Conservation (phyloP, 139 green algal species). For the Chlamydomonas schloesseri region DNA sequence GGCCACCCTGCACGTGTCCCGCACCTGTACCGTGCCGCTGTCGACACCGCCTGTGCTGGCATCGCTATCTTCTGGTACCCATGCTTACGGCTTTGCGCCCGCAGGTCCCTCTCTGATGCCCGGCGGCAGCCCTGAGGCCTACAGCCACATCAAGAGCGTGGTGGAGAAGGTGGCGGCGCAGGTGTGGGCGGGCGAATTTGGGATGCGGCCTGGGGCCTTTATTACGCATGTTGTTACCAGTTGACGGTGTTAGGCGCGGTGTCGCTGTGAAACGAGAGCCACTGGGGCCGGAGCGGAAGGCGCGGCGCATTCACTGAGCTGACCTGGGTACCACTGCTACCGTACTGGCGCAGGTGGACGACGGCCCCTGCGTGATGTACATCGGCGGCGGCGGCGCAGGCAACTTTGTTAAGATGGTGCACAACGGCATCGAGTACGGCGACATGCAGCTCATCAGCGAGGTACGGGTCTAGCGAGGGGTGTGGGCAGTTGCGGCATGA, state of each 20-base stretch:
- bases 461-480: neutral
- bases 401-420: slow-evolving; percentile 99
- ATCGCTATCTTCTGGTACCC: no score
- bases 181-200: slow-evolving; percentile 49
- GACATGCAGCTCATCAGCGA: slow-evolving; percentile 92
- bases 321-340: no score
- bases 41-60: no score
- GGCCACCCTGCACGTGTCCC: no score
- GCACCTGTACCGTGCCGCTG: no score
- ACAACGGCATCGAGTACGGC: slow-evolving; percentile 99
- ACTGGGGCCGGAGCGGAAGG: no score
- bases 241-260: no score
- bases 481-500: no score
- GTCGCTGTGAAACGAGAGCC: no score
- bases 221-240: no score
- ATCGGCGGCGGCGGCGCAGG: slow-evolving; percentile 90
- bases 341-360: slow-evolving; percentile 94
- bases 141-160: slow-evolving; percentile 87
- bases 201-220: neutral
- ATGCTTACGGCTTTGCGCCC: no score
- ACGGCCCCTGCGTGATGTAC: slow-evolving; percentile 96
- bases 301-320: no score
- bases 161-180: slow-evolving; percentile 96
- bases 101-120: slow-evolving; percentile 97
- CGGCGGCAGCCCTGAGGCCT: slow-evolving; percentile 91